Conservation (phyloP, 2,329 filamentous ascomycete genomes). For the Fusarium graminum region DNA sequence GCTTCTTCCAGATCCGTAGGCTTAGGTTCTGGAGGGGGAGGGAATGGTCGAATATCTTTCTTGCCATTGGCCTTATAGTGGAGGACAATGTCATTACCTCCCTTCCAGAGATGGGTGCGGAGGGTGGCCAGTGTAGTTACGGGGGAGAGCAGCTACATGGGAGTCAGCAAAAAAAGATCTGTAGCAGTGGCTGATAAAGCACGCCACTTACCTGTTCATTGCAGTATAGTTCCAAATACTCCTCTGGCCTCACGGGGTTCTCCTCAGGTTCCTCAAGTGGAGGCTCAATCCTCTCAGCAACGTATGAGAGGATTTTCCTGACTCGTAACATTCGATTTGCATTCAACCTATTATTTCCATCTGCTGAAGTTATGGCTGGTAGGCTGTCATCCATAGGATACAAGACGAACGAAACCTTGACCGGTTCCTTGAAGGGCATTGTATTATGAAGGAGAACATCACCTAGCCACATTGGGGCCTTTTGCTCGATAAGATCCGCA, state of each 20-base stretch:
- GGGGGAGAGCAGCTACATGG: conserved; percentile 72
- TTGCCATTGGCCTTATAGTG: conserved; percentile 94
- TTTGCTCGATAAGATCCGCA: conserved; percentile 85
- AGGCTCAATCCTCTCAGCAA: conserved; percentile 90
- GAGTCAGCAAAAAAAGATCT: conserved; percentile 18
- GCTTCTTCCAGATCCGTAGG: conserved; percentile 42
- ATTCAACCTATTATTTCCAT: conserved; percentile 91
- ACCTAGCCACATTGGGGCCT: conserved; percentile 91
- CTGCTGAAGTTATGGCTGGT: conserved; percentile 78
- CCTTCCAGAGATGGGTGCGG: conserved; percentile 92
- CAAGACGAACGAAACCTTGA: conserved; percentile 95
- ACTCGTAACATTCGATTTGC: conserved; percentile 97
- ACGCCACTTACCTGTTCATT: conserved; percentile 81
- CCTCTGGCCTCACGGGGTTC: conserved; percentile 79
- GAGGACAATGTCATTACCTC: conserved; percentile 90
- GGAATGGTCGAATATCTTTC: conserved; percentile 68
- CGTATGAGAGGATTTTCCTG: conserved; percentile 92
- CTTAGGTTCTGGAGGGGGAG: conserved; percentile 37
- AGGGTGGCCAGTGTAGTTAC: conserved; percentile 96
- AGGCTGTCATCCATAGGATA: conserved; percentile 79
- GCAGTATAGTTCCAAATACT: conserved; percentile 95
- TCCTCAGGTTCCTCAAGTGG: conserved; percentile 70
- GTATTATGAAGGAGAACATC: conserved; percentile 88
- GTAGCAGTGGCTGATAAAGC: not conserved
- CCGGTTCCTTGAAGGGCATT: conserved; percentile 87